These are phyloP conservation scores for Vitis riparia DNA, from an alignment of 164 flowering plant species.

Conservation along the genomic window DNA sequence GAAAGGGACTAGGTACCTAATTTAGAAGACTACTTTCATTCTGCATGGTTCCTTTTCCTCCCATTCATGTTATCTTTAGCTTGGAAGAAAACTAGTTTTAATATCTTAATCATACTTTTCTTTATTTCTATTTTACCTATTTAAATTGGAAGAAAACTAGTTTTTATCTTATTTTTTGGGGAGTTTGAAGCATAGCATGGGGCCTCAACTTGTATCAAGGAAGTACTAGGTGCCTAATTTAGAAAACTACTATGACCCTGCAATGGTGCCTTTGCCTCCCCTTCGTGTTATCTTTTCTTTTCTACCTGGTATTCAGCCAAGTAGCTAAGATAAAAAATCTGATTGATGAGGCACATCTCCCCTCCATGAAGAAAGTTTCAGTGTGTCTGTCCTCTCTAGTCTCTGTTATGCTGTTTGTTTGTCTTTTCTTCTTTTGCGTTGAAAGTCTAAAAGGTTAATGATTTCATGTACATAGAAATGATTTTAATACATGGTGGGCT, in stretches of 20 bases:
- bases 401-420: not conserved
- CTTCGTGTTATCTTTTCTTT: not conserved
- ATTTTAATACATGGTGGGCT: not conserved
- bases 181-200: not conserved
- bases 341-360: not conserved
- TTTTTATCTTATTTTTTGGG: not conserved
- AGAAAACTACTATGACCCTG: too few relatives aligned
- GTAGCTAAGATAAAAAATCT: not conserved
- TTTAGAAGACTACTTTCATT: too few relatives aligned
- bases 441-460: not conserved
- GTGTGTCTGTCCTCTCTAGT: not conserved
- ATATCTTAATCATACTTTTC: not conserved
- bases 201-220: not conserved
- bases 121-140: not conserved
- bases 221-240: not conserved
- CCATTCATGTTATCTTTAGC: not conserved
- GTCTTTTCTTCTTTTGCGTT: not conserved
- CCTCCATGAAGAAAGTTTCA: not conserved
- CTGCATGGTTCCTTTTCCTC: not conserved
- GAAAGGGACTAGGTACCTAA: not conserved
- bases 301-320: not conserved
- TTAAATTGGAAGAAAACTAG: not conserved
- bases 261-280: not conserved
- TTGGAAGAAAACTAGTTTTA: not conserved
- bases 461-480: not conserved